Percentiles rank a stretch among this genome's conserved stretches.
These are phyloP conservation scores for Agrocybe chaxingu DNA, from an alignment of 768 basidiomycete species.

Conservation along the genomic window DNA sequence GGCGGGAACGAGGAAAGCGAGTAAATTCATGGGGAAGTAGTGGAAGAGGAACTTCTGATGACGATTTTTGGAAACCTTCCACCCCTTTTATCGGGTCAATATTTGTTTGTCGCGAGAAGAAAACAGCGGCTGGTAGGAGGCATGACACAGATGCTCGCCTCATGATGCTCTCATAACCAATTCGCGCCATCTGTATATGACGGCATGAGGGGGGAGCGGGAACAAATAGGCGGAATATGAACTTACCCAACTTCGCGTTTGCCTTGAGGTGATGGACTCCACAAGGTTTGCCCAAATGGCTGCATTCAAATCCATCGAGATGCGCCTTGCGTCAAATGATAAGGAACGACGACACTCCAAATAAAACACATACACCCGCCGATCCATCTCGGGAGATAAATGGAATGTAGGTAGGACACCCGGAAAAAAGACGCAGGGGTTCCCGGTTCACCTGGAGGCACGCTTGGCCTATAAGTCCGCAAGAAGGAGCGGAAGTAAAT, in stretches of 20 bases:
- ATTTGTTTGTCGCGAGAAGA: constrained; percentile 1
- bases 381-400: constrained; percentile 1
- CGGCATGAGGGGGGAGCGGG: constrained; percentile 18
- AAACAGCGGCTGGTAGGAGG: constrained; percentile 4
- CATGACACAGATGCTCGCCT: constrained; percentile 12
- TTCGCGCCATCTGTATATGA: constrained; percentile 11
- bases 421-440: neutral
- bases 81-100: constrained; percentile 11
- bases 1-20: constrained; percentile 19
- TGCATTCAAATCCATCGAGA: constrained; percentile 13
- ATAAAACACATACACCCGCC: neutral
- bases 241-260: constrained; percentile 32
- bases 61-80: neutral
- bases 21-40: constrained; percentile 14
- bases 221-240: constrained; percentile 15
- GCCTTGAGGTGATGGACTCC: constrained; percentile 48
- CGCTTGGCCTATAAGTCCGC: constrained; percentile 1
- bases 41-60: neutral
- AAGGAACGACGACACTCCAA: neutral
- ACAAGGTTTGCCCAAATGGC: constrained; percentile 13
- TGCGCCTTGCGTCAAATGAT: constrained; percentile 11
- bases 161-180: constrained; percentile 14
- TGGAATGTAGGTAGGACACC: neutral
- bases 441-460: constrained; percentile 9
- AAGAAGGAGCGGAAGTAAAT: constrained; percentile 4